These are phyloP conservation scores for Alternaria burnsii DNA, from an alignment of 2,329 filamentous ascomycete species.

Conservation along the genomic window DNA sequence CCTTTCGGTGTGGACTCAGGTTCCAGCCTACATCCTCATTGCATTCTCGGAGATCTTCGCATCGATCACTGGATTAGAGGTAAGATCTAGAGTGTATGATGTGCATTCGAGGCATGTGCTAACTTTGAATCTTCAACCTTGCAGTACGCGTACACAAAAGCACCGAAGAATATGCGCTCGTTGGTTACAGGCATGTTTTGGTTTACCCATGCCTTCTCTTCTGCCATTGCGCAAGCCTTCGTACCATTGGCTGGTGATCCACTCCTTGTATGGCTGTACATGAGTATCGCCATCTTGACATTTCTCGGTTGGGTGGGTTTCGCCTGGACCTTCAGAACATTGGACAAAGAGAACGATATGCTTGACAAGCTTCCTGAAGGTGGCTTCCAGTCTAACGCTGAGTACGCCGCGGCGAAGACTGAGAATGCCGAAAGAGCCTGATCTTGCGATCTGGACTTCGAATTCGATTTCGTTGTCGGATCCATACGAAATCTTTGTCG, in stretches of 20 bases:
- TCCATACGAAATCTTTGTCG: not conserved
- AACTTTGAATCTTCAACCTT: not conserved
- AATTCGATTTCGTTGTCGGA: not conserved
- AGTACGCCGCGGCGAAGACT: constrained; percentile 21
- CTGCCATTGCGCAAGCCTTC: constrained; percentile 32
- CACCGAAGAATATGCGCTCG: constrained; percentile 67
- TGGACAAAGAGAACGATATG: constrained; percentile 42
- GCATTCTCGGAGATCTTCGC: constrained; percentile 68
- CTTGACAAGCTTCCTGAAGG: constrained; percentile 45
- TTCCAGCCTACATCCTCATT: constrained; percentile 61
- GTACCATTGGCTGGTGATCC: constrained; percentile 33
- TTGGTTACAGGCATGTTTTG: constrained; percentile 42
- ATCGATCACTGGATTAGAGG: constrained; percentile 67
- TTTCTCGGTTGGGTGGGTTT: constrained; percentile 41
- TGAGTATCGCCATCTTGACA: constrained; percentile 42
- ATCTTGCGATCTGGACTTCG: not conserved
- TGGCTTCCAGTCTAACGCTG: constrained; percentile 26
- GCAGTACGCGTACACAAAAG: constrained; percentile 77
- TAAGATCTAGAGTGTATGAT: not conserved
- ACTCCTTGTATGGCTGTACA: constrained; percentile 39
- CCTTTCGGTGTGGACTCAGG: constrained; percentile 63
- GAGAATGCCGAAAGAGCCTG: constrained; percentile 16
- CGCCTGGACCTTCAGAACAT: constrained; percentile 37
- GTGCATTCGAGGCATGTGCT: not conserved
- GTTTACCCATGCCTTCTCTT: constrained; percentile 44